Base-by-base conservation (phyloP, 495 filamentous ascomycete genomes). In the Penicillium cinerascens region DNA sequence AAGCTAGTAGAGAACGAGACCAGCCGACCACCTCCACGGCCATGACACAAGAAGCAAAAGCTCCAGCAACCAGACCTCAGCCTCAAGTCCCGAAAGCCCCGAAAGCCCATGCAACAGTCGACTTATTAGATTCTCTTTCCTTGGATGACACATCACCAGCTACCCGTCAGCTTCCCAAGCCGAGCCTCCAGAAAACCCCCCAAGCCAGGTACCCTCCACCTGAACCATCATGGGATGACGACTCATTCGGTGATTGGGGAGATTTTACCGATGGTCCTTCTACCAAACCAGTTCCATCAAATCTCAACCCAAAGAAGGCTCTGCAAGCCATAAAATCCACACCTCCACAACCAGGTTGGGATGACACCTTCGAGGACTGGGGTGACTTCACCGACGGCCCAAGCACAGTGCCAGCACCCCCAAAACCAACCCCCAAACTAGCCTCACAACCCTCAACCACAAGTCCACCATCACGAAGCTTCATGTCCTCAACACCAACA, bases 1-100 rank as follows among this genome's bases (percentile, higher is more conserved):
- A 70, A 20, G 41, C 42, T 20, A 36, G 82, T 79, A 4, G 84
- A 78, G 44, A 79, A 75, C 26, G n/a, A 11, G 91, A 86, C 27
- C 61, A 74, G 85, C 5, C 51, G 52, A 7, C n/a, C 27, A 35
- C 8, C 10, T 22, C 61, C 21, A 51, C 44, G 46, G 13, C 25
- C 25, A 42, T 39, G 15, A n/a, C 42, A 23, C 51, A n/a, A 25
- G 44, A 33, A 56, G 8, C 7, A 3, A 38, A 46, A 43, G 27
- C 39, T 44, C 13, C 15, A n/a, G 17, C 21, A 42, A 16, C 22
- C 15, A 45, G 21, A 35, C 7, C 49, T 40, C 35, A 48, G 35
- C 4, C 43, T 44, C 39, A 26, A n/a, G 16, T 18, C 13, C 29
- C 29, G 29, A 13, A 13, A 27, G 23, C 22, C 15, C 7, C 7